Evolutionary conservation across 352 stramenopile genomes (phyloP), one percentile per base, ranked within the genome.

Genomic region (Phytophthora sojae): DNA sequence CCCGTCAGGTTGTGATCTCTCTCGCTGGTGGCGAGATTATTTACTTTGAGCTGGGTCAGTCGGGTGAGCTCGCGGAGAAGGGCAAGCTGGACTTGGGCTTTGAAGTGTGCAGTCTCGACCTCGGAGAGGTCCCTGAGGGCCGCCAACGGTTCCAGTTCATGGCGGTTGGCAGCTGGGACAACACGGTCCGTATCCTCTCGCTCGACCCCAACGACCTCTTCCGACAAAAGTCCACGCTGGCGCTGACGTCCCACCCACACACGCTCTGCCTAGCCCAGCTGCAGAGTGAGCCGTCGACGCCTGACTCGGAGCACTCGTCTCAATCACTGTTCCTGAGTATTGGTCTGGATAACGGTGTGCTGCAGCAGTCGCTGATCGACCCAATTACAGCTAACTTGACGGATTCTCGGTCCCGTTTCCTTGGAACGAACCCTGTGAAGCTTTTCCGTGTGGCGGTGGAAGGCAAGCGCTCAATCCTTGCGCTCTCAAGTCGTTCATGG

Each of bases 1-100:
- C 95, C 39, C 91, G 96, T 30, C 98, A 99, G 79, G 94, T 99
- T 55, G 87, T 99, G 11, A 97, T 99, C 60, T 98, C 95, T 21
- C 89, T 99, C 21, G 97, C 95, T 39, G 97, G 97, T 58, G 97
- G 97, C 19, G 82, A 99, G 61, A 90, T 98, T 65, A 98, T 99
- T 69, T 99, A 99, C 85, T 99, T 99, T 80, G 97, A 99, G 75
- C 82, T 99, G 61, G 95, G 98, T 60, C 76, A 88, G 23, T 85
- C 85, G 1, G 94, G 96, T n/a, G 95, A 98, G 57, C 78, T 99
- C 15, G 90, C 82, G n/a, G 97, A 99, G 67, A 90, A 93, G 21
- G 93, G 91, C 2, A 98, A 96, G 45, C 88, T 96, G 29, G 97
- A 99, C 68, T 83, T 99, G 17, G 96, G 96, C 32, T 97, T 97